Evolutionary conservation across 768 basidiomycete species (phyloP).

Genomic region (Leccinum fibrillosum): DNA sequence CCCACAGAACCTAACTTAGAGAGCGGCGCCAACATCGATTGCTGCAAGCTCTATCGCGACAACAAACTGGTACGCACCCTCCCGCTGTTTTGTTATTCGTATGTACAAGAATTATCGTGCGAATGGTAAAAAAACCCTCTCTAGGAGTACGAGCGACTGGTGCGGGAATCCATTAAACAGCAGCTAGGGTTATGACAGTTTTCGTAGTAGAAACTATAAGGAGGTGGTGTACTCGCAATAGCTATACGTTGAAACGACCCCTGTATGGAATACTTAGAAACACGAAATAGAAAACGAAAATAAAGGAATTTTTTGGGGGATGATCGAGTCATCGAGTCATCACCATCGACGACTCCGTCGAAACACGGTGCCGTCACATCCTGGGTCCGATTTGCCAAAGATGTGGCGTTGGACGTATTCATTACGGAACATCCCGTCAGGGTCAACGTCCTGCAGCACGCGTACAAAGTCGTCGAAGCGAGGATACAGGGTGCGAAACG

Average conservation of each 20-base stretch:
- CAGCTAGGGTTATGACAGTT: constrained; percentile 69
- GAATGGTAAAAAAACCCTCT: background rate
- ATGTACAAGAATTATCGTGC: constrained; percentile 1
- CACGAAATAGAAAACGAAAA: background rate
- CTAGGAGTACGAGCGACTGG: constrained; percentile 84
- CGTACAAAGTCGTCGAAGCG: constrained; percentile 72
- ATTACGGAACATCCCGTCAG: constrained; percentile 75
- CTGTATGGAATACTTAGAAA: constrained; percentile 6
- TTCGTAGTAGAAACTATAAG: constrained; percentile 17
- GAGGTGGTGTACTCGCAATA: constrained; percentile 8
- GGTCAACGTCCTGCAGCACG: constrained; percentile 70
- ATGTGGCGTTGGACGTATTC: constrained; percentile 89
- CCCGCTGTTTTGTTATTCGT: background rate
- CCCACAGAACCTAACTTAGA: constrained; percentile 89
- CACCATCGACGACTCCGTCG: constrained; percentile 30
- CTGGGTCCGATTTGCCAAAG: constrained; percentile 51
- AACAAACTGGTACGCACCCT: constrained; percentile 51
- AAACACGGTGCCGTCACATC: constrained; percentile 45
- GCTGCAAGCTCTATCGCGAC: constrained; percentile 94
- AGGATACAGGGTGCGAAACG: constrained; percentile 71
- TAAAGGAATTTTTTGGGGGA: background rate
- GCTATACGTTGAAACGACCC: constrained; percentile 3
- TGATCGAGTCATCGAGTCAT: no score
- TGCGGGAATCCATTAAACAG: constrained; percentile 77
- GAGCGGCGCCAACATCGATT: constrained; percentile 95